A percentile compares a stretch with the other conserved stretches of the same genome.
Conservation (phyloP, 176 grass and related monocot species). For the Oryza meyeriana region DNA sequence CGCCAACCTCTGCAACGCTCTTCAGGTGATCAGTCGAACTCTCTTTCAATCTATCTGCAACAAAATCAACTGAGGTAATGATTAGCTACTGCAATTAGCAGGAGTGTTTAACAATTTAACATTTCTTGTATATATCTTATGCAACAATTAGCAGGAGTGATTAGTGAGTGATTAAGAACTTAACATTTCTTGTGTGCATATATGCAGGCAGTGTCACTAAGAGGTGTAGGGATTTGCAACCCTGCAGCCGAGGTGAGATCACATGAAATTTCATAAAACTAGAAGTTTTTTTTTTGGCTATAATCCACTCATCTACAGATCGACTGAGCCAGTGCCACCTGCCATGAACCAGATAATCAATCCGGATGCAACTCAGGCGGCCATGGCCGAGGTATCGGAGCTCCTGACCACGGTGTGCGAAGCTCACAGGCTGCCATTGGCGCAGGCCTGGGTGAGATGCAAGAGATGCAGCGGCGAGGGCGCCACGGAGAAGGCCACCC, state of each 20-base stretch:
- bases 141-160: background rate
- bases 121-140: no score
- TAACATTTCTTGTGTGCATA: slow-evolving; percentile 6
- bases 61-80: background rate
- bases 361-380: slow-evolving; percentile 32
- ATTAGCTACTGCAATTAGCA: background rate
- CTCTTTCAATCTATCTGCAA: background rate
- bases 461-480: slow-evolving; percentile 35
- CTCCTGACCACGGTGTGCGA: slow-evolving; percentile 49
- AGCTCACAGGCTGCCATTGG: slow-evolving; percentile 59
- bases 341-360: slow-evolving; percentile 43
- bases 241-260: slow-evolving; percentile 35
- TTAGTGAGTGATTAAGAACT: no score
- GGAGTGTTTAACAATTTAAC: background rate
- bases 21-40: slow-evolving; percentile 45
- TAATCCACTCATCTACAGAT: background rate
- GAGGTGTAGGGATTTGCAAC: slow-evolving; percentile 64
- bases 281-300: no score
- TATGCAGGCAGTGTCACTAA: slow-evolving; percentile 66
- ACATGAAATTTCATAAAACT: background rate
- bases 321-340: background rate
- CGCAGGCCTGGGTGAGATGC: slow-evolving; percentile 80
- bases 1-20: slow-evolving; percentile 77
- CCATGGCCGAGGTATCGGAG: slow-evolving; percentile 58
- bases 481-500: slow-evolving; percentile 25